Base-by-base conservation (phyloP, 1,139 yeast genomes). In the Kodamaea sp. region DNA sequence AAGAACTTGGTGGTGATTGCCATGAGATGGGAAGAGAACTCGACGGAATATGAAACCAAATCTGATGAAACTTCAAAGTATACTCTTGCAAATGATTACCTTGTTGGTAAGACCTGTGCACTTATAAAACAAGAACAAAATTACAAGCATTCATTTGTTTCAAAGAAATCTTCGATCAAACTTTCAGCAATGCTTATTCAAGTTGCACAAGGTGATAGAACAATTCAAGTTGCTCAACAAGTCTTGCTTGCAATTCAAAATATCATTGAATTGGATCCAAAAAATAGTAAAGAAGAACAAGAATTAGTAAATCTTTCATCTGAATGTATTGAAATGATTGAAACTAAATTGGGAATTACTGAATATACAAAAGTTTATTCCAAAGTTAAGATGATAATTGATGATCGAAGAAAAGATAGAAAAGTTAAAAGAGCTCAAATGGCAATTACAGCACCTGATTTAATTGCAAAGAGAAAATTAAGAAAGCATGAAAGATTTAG, bases 371-470 rank as follows among this genome's bases (percentile, higher is more conserved):
- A 67, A 25, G 64, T 78, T 2, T 85, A 82, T 54, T 65, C 87
- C 2, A 67, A 67, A 38, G 95, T 88, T 10, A 79, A 80, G 54
- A 79, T 73, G 47, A 55, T 57, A 10, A 82, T 90, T 15, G 65
- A 65, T 31, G 68, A 69, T 25, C 75, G 88, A 58, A 78, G 97
- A 54, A 74, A 75, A 45, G 94, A 87, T 37, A 79, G 97, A 62
- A 81, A 72, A 54, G 75, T 85, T 1, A 83, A 81, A 55, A 73
- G 90, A 42, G 84, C 96, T 0, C 82, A 85, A 46, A 65, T 87
- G 58, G 87, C 90, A 2, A 73, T 90, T 4, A 74, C 75, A 9
- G 85, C 86, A 5, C 98, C 98, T 0, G 96, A 84, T 15, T 63
- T 77, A 32, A 82, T 87, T 22, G 95, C 96, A 4, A 76, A 75